Percentiles rank a stretch among this genome's conserved stretches.
phyloP scores from a whole-genome alignment of 1,284 basidiomycete species.

The Melanopsichium pennsylvanicum region DNA sequence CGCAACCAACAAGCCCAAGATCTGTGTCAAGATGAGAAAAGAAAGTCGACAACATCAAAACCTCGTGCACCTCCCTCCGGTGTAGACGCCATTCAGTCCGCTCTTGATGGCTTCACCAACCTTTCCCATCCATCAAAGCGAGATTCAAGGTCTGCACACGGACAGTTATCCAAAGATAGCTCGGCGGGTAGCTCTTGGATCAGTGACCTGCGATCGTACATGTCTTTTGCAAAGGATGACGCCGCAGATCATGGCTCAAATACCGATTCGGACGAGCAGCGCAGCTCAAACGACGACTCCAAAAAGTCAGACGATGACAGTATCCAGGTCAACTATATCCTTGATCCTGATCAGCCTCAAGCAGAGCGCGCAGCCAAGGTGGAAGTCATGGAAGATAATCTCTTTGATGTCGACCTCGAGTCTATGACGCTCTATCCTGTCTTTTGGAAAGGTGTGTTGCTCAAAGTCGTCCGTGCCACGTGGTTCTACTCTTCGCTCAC shows the following conservation, averaged over 20 bases:
- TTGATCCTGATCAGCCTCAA: conserved; percentile 60
- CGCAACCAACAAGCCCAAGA: not conserved
- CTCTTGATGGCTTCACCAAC: conserved; percentile 14
- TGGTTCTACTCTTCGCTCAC: conserved; percentile 66
- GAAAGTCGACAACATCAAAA: not conserved
- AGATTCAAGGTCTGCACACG: not conserved
- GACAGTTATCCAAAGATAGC: not conserved
- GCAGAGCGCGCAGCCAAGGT: conserved; percentile 42
- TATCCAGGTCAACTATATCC: conserved; percentile 44
- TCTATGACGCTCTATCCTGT: conserved; percentile 65
- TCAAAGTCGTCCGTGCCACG: conserved; percentile 62
- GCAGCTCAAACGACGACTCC: not conserved
- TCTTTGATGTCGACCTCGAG: conserved; percentile 62
- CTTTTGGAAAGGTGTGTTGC: conserved; percentile 66
- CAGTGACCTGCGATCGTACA: conserved; percentile 3
- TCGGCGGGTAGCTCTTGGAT: conserved; percentile 4
- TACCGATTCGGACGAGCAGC: too few species aligned
- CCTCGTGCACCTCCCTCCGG: conserved; percentile 43
- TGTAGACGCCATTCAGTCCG: conserved; percentile 33
- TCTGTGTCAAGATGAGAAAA: not conserved
- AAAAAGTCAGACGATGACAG: conserved; percentile 15
- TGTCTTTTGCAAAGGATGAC: conserved; percentile 3
- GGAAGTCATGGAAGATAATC: conserved; percentile 60
- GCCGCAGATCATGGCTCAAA: not conserved
- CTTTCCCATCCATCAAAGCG: conserved; percentile 1